phyloP scores from a whole-genome alignment of 106 monocot genomes.

The Phalaenopsis equestris region DNA sequence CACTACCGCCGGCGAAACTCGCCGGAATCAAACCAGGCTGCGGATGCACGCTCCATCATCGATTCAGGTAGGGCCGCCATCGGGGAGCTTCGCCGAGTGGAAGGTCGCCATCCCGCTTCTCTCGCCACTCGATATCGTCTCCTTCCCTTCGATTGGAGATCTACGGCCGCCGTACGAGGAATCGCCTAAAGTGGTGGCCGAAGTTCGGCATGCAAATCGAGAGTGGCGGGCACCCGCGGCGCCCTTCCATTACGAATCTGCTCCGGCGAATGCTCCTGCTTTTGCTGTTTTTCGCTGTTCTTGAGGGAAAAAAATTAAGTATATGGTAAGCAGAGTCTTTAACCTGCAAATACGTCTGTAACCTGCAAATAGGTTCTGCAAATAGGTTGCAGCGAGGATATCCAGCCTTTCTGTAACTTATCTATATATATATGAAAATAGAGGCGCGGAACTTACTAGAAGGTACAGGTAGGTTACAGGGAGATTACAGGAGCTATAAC shows the following conservation, averaged over 20 bases:
- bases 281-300: conserved; percentile 17
- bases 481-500: too few relatives aligned
- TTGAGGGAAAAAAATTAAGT: too few relatives aligned
- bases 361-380: too few relatives aligned
- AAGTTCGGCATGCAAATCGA: background rate
- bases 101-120: conserved; percentile 44
- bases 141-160: conserved; percentile 5
- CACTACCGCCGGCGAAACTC: background rate
- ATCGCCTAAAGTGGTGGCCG: background rate
- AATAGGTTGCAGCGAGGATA: too few relatives aligned
- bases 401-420: too few relatives aligned
- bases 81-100: conserved; percentile 22
- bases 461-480: too few relatives aligned
- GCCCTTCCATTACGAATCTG: conserved; percentile 27
- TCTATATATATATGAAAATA: too few relatives aligned
- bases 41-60: conserved; percentile 52
- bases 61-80: conserved; percentile 25
- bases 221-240: conserved; percentile 42
- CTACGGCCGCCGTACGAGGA: background rate
- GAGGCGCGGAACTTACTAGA: too few relatives aligned
- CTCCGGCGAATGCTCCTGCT: conserved; percentile 16
- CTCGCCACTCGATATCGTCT: conserved; percentile 36
- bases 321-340: too few relatives aligned
- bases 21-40: conserved; percentile 29
- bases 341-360: too few relatives aligned